Percentiles rank a stretch among this genome's conserved stretches.
Evolutionary conservation across 2,329 filamentous ascomycete species (phyloP).

Genomic region (Pestalotiopsis sp.): DNA sequence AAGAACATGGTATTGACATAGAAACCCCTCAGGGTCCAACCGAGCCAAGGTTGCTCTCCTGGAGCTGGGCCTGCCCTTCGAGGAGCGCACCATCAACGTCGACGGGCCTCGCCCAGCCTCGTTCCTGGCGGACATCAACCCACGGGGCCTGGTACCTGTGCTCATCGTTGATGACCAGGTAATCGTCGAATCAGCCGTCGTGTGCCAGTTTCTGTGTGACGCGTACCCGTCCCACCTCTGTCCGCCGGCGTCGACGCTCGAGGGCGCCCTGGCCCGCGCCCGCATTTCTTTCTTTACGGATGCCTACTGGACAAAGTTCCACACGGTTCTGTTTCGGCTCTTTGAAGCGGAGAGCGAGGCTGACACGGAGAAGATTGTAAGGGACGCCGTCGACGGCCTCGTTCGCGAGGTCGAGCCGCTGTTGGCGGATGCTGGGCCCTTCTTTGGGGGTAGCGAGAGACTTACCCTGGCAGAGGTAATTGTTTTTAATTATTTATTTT

Average conservation of each 20-base stretch:
- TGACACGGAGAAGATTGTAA: slow-evolving; percentile 12
- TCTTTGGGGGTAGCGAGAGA: slow-evolving; percentile 15
- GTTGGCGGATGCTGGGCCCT: slow-evolving; percentile 14
- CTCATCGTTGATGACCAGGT: slow-evolving; percentile 12
- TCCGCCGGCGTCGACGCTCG: slow-evolving; percentile 12
- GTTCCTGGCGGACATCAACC: slow-evolving; percentile 15
- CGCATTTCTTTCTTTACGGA: slow-evolving; percentile 17
- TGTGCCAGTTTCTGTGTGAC: slow-evolving; percentile 17
- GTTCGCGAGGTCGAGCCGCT: slow-evolving; percentile 16
- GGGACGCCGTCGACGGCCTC: slow-evolving; percentile 11
- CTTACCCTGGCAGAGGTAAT: slow-evolving; percentile 19
- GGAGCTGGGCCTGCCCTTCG: slow-evolving; percentile 14
- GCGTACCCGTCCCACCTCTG: slow-evolving; percentile 14
- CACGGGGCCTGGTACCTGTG: slow-evolving; percentile 16
- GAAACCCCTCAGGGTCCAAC: slow-evolving; percentile 17
- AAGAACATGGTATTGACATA: too few relatives aligned
- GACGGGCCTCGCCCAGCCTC: slow-evolving; percentile 15
- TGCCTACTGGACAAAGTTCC: slow-evolving; percentile 17
- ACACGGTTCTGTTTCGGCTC: slow-evolving; percentile 14
- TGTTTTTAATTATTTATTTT: not conserved
- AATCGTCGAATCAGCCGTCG: slow-evolving; percentile 17
- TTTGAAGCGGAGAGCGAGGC: slow-evolving; percentile 7
- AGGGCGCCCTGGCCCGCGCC: slow-evolving; percentile 16
- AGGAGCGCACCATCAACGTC: slow-evolving; percentile 17
- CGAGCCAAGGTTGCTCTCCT: slow-evolving; percentile 16